Conservation (phyloP, 768 basidiomycete genomes). For the Rhodosporidiobolus sp. region DNA sequence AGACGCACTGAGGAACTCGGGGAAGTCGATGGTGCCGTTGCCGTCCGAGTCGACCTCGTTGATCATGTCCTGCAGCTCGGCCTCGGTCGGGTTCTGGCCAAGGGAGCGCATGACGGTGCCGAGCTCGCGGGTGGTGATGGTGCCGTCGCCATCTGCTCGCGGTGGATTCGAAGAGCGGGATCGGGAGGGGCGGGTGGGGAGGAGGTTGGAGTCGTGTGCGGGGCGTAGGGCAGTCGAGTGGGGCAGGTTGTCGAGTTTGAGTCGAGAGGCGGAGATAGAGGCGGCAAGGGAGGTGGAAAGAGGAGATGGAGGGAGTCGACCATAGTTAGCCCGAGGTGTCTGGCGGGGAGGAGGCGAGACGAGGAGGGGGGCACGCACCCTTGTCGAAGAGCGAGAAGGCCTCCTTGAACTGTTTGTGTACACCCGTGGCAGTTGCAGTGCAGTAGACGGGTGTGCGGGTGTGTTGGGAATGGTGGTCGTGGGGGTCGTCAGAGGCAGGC, state of each 20-base stretch:
- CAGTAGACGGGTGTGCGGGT: no score
- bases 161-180: neutral
- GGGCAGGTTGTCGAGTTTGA: neutral
- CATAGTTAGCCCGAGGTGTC: slow-evolving; percentile 1
- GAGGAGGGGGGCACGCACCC: slow-evolving; percentile 25
- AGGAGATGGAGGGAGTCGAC: neutral
- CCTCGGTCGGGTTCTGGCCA: slow-evolving; percentile 88
- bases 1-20: slow-evolving; percentile 66
- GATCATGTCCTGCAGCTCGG: slow-evolving; percentile 91
- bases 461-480: neutral
- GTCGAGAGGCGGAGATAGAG: neutral
- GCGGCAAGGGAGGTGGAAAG: neutral
- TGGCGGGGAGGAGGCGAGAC: no score
- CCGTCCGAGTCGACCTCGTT: slow-evolving; percentile 88
- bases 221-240: neutral
- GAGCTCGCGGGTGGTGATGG: slow-evolving; percentile 80
- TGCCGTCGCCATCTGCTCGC: slow-evolving; percentile 76
- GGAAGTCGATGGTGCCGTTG: slow-evolving; percentile 81
- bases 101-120: slow-evolving; percentile 91
- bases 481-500: neutral
- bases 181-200: neutral
- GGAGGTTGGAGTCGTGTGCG: neutral
- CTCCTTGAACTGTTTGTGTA: slow-evolving; percentile 82
- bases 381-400: slow-evolving; percentile 84
- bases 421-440: neutral